Base-by-base conservation (phyloP, 176 grass and related monocot species). In the Oryza officinalis region DNA sequence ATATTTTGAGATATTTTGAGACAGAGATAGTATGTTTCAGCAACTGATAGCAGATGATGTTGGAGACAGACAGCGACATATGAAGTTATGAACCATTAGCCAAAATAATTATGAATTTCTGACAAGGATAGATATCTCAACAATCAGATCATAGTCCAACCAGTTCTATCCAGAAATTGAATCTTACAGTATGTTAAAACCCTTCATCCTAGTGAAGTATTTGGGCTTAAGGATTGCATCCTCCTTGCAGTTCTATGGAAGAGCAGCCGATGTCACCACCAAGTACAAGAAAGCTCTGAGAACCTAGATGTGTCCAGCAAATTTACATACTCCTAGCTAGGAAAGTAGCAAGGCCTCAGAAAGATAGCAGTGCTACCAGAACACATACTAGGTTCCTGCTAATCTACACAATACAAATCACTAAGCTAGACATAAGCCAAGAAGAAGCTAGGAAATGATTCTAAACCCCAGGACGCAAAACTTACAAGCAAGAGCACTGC, bases 401-500 rank as follows among this genome's bases (percentile, higher is more conserved):
- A 82, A 52, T 82, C 86, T 85, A 87, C 63, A 44, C 61, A 74
- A 47, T 13, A 66, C 46, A 85, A 79, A 79, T 71, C 73, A 85
- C 45, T 30, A 27, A 67, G 67, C 78, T 69, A 59, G 78, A 70
- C 57, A 88, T 68, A 67, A 31, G 35, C 54, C 15, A 73, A 81
- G 79, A 44, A 71, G 52, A 88, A 74, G 52, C 78, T 84, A 84
- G 73, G 63, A 80, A 90, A 89, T n/a, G 79, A 69, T 82, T 74
- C 54, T 87, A 84, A 64, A 70, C 27, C n/a, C 75, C n/a, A 74
- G 28, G 26, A 75, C 70, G 59, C 63, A 68, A 82, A 88, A 79
- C 82, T 80, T 90, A 87, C 74, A 88, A 85, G 85, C 50, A 44
- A 80, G 35, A 45, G 3, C 72, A 44, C 57, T 61, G 81, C 28